phyloP scores from a whole-genome alignment of 2,329 filamentous ascomycete genomes.

The Helicocarpus griseus region DNA sequence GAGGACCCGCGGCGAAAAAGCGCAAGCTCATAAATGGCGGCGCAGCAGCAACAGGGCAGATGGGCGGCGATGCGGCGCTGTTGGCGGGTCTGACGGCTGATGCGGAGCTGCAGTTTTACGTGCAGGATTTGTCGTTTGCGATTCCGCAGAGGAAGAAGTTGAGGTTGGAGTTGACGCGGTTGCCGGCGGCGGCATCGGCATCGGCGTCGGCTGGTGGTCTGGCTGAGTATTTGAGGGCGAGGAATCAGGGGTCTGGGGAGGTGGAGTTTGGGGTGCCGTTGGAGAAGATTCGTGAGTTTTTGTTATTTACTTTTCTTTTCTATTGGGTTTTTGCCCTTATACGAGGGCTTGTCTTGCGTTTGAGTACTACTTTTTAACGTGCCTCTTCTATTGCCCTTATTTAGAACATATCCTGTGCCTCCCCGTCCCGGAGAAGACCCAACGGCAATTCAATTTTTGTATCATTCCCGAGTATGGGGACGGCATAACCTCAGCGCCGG shows the following conservation, averaged over 20 bases:
- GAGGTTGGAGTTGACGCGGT: constrained; percentile 45
- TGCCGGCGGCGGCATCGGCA: constrained; percentile 10
- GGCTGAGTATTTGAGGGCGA: constrained; percentile 35
- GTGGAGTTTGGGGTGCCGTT: constrained; percentile 46
- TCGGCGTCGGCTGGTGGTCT: constrained; percentile 6
- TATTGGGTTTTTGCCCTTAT: not conserved
- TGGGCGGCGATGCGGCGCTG: constrained; percentile 17
- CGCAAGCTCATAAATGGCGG: constrained; percentile 37
- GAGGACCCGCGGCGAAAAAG: constrained; percentile 38
- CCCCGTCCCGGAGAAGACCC: constrained; percentile 55
- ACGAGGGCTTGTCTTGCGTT: no score
- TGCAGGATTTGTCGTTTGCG: constrained; percentile 50
- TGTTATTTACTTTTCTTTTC: not conserved
- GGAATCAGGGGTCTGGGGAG: constrained; percentile 41
- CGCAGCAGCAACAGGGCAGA: constrained; percentile 12
- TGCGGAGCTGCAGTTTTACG: constrained; percentile 33
- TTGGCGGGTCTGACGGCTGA: constrained; percentile 25
- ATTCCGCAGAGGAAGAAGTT: constrained; percentile 56
- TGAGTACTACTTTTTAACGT: not conserved
- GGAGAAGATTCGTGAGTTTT: constrained; percentile 38
- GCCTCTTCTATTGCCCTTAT: no score
- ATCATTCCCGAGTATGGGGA: constrained; percentile 46
- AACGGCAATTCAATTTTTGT: constrained; percentile 54
- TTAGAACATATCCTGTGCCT: constrained; percentile 50
- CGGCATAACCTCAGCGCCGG: constrained; percentile 37